These are phyloP conservation scores for Curvularia hawaiiensis DNA, from an alignment of 2,329 filamentous ascomycete species.

Conservation along the genomic window DNA sequence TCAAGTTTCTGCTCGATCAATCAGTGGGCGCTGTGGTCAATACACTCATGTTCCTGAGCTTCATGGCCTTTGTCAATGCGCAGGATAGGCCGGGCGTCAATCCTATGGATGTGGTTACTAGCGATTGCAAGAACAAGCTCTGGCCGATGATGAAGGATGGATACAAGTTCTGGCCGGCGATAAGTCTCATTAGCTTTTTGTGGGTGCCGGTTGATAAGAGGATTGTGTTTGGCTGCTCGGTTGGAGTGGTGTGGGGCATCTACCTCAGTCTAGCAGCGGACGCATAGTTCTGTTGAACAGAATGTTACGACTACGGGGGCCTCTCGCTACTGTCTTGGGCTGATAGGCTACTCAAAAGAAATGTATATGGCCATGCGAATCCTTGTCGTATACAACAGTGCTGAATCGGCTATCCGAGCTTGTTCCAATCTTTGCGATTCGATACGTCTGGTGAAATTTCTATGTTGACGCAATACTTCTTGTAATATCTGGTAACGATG, in stretches of 20 bases:
- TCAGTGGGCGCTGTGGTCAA: constrained; percentile 69
- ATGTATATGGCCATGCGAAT: not conserved
- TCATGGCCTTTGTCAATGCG: constrained; percentile 57
- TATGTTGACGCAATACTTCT: not conserved
- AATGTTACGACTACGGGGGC: not conserved
- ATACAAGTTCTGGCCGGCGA: constrained; percentile 73
- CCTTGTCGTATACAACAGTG: not conserved
- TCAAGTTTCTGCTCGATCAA: constrained; percentile 73
- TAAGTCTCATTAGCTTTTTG: constrained; percentile 73
- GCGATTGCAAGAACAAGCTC: constrained; percentile 58
- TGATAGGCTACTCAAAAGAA: not conserved
- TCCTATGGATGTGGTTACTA: constrained; percentile 38
- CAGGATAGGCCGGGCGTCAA: constrained; percentile 38
- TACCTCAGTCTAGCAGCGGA: constrained; percentile 69
- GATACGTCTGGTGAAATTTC: not conserved
- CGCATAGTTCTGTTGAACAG: constrained; percentile 16
- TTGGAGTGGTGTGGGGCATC: constrained; percentile 75
- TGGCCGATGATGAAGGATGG: constrained; percentile 62
- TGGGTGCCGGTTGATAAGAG: constrained; percentile 73
- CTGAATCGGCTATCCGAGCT: not conserved
- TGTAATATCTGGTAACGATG: not conserved
- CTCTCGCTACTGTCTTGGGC: no score
- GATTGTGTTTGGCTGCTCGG: constrained; percentile 72
- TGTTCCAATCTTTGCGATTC: not conserved
- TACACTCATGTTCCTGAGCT: constrained; percentile 66